phyloP scores from a whole-genome alignment of 768 basidiomycete species.

The Tylopilus sp. region DNA sequence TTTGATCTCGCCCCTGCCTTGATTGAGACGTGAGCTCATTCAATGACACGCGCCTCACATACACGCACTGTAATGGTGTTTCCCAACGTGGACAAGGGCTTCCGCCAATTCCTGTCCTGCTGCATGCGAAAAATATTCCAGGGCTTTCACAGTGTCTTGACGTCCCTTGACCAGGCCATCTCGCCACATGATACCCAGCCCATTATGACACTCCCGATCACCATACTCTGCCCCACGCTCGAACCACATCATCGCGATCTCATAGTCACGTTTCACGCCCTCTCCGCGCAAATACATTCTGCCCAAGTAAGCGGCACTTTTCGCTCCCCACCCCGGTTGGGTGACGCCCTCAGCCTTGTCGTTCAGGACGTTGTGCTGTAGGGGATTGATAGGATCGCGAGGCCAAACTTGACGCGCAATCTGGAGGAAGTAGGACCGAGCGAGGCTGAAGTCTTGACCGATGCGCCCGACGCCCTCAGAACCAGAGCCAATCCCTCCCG shows the following conservation, averaged over 20 bases:
- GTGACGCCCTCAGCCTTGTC: conserved; percentile 51
- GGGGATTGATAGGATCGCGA: conserved; percentile 59
- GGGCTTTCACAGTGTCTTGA: conserved; percentile 63
- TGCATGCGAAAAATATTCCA: conserved; percentile 68
- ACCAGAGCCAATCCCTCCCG: conserved; percentile 81
- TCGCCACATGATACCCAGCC: conserved; percentile 86
- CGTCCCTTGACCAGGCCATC: conserved; percentile 78
- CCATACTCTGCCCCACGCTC: conserved; percentile 77
- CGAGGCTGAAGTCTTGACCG: conserved; percentile 70
- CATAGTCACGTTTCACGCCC: conserved; percentile 75
- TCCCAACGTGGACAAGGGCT: conserved; percentile 88
- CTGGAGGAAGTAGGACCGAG: conserved; percentile 77
- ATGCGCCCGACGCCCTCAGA: conserved; percentile 93
- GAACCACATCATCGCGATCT: conserved; percentile 89
- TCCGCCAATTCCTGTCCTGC: conserved; percentile 89
- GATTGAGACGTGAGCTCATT: conserved; percentile 4
- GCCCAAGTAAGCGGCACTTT: conserved; percentile 85
- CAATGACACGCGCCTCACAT: background rate
- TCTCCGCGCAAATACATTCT: conserved; percentile 95
- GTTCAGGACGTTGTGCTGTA: conserved; percentile 39
- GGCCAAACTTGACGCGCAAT: conserved; percentile 90
- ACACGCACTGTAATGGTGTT: conserved; percentile 60
- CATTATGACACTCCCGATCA: conserved; percentile 88
- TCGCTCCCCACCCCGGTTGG: conserved; percentile 61
- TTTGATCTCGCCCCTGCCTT: conserved; percentile 67